A percentile compares a stretch with the other conserved stretches of the same genome.
Conservation (phyloP, 2,329 filamentous ascomycete genomes). For the Aspergillus sp. region DNA sequence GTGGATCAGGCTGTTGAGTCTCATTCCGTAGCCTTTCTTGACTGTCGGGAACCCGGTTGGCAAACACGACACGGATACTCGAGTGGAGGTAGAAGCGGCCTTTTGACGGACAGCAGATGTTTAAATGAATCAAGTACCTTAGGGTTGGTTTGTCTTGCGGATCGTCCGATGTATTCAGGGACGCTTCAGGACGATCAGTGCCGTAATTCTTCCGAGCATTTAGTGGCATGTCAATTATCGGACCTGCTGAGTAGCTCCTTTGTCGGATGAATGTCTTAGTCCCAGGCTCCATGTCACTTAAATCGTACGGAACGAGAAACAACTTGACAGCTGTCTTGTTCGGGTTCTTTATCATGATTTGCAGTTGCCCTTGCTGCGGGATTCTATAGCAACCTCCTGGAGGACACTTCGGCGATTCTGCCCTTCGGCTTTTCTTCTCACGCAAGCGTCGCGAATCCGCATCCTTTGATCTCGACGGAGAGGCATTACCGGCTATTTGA, state of each 20-base stretch:
- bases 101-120: constrained; percentile 79
- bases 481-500: constrained; percentile 5
- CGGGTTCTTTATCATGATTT: constrained; percentile 95
- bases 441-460: constrained; percentile 34
- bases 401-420: constrained; percentile 55
- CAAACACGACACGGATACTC: constrained; percentile 87
- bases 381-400: constrained; percentile 89
- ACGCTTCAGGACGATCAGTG: constrained; percentile 46
- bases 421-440: constrained; percentile 52
- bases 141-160: constrained; percentile 55
- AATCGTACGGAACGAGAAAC: constrained; percentile 86
- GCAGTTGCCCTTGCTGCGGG: constrained; percentile 83
- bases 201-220: constrained; percentile 33
- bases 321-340: constrained; percentile 97
- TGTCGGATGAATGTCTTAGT: constrained; percentile 96
- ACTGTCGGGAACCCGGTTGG: constrained; percentile 88
- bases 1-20: constrained; percentile 77
- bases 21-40: constrained; percentile 90
- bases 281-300: constrained; percentile 82
- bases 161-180: constrained; percentile 36
- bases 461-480: constrained; percentile 8
- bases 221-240: constrained; percentile 64
- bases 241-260: constrained; percentile 80
- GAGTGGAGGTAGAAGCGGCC: constrained; percentile 87
- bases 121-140: constrained; percentile 82